These are phyloP conservation scores for Verbena officinalis DNA, from an alignment of 257 asterid species.

Conservation along the genomic window DNA sequence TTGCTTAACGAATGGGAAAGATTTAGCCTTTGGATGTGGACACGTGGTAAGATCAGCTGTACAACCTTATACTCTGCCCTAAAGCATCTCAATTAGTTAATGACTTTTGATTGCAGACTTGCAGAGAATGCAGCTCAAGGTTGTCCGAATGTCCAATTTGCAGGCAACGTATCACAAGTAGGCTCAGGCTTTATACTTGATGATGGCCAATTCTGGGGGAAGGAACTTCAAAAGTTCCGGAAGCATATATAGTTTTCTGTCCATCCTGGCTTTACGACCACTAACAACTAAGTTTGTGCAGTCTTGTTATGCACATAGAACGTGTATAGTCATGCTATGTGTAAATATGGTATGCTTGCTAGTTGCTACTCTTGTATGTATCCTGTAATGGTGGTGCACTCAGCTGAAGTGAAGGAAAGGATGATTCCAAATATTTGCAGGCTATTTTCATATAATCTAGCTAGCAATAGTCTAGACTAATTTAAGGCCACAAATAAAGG, in stretches of 20 bases:
- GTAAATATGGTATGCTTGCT: constrained; percentile 30
- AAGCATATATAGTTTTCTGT: background rate
- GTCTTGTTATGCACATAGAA: background rate
- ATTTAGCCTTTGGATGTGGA: constrained; percentile 80
- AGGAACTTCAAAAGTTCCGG: background rate
- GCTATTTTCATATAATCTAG: background rate
- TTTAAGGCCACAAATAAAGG: too few species aligned
- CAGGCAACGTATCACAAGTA: constrained; percentile 66
- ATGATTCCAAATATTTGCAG: background rate
- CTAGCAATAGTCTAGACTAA: too few species aligned
- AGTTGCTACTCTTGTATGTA: constrained; percentile 5
- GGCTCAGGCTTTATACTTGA: constrained; percentile 65
- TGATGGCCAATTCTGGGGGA: background rate
- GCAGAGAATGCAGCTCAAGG: constrained; percentile 68
- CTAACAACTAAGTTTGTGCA: constrained; percentile 3
- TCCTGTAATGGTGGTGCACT: background rate
- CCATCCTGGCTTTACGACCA: background rate
- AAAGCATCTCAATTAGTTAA: constrained; percentile 2
- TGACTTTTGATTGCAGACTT: constrained; percentile 60
- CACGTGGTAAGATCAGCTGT: constrained; percentile 57
- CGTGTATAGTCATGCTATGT: background rate
- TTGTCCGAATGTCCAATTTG: constrained; percentile 77
- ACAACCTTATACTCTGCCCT: background rate
- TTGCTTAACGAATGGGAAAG: constrained; percentile 62
- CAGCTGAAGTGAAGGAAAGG: background rate